A percentile compares a stretch with the other conserved stretches of the same genome.
Evolutionary conservation across 2,329 filamentous ascomycete genomes (phyloP).

Genomic region (Alternaria panax): DNA sequence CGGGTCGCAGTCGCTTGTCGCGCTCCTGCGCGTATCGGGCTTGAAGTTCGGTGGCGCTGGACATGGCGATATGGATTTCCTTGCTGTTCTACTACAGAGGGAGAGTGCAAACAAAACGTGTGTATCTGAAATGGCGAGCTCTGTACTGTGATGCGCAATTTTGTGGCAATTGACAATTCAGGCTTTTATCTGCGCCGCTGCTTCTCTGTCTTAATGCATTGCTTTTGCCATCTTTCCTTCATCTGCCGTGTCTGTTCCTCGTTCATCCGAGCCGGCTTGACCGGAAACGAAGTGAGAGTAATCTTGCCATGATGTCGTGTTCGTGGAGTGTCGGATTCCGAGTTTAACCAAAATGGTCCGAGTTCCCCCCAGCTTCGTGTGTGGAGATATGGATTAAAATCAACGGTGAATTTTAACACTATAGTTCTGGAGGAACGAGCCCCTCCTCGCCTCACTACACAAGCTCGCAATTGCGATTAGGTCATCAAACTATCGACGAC

Average conservation of each 20-base stretch:
- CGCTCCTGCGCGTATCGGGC: slow-evolving; percentile 6
- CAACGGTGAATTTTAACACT: slow-evolving; percentile 3
- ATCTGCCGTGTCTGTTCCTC: not conserved
- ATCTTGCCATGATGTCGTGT: not conserved
- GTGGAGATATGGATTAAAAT: slow-evolving; percentile 1
- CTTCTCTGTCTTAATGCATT: not conserved
- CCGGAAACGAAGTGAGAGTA: not conserved
- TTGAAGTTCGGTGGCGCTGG: slow-evolving; percentile 1
- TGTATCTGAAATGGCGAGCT: not conserved
- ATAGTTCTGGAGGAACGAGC: not conserved
- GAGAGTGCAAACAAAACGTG: not conserved
- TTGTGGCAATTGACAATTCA: not conserved
- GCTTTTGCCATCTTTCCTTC: not conserved
- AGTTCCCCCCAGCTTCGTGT: not conserved
- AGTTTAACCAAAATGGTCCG: slow-evolving; percentile 5
- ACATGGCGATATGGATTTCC: not conserved
- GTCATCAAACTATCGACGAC: not conserved
- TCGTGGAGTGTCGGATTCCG: slow-evolving; percentile 5
- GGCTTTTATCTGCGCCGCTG: slow-evolving; percentile 1
- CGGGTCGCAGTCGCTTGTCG: slow-evolving; percentile 8
- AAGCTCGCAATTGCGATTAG: not conserved
- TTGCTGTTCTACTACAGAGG: not conserved
- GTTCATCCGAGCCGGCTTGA: not conserved
- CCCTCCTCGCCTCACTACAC: not conserved
- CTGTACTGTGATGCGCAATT: not conserved